Conservation (phyloP, 192 early-diverging fungal species). For the Umbelopsis sp. region DNA sequence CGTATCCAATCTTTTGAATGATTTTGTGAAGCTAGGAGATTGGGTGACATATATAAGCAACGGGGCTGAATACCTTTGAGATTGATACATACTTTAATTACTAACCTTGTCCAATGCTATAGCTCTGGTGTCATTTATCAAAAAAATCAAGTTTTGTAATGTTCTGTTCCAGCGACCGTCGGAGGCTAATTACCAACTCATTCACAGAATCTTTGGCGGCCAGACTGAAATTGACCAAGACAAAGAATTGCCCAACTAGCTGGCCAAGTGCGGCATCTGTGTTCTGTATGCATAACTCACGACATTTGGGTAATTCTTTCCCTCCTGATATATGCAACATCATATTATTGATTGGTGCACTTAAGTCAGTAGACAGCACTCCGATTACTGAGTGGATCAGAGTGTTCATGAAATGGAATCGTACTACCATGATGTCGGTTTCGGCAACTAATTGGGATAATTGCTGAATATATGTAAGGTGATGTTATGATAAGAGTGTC, state of each 20-base stretch:
- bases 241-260: not conserved
- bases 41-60: not conserved
- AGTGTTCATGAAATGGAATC: constrained; percentile 45
- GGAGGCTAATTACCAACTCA: constrained; percentile 42
- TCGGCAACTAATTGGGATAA: constrained; percentile 39
- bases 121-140: not conserved
- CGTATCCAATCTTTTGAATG: constrained; percentile 66
- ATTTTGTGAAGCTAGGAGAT: constrained; percentile 45
- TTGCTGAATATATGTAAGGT: constrained; percentile 45
- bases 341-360: not conserved
- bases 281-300: constrained; percentile 38
- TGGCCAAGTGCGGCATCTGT: constrained; percentile 18
- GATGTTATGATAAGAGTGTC: constrained; percentile 46
- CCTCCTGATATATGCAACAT: not conserved
- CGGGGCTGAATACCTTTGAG: not conserved
- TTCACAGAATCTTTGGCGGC: constrained; percentile 41
- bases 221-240: not conserved
- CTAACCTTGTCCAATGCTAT: not conserved
- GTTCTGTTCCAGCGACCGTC: constrained; percentile 40
- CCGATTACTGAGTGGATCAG: not conserved
- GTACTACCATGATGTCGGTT: constrained; percentile 34
- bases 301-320: constrained; percentile 27
- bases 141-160: constrained; percentile 49
- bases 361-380: not conserved
- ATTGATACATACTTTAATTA: constrained; percentile 31